Base-by-base conservation (phyloP, 768 basidiomycete genomes). In the Termitomyces sp. region DNA sequence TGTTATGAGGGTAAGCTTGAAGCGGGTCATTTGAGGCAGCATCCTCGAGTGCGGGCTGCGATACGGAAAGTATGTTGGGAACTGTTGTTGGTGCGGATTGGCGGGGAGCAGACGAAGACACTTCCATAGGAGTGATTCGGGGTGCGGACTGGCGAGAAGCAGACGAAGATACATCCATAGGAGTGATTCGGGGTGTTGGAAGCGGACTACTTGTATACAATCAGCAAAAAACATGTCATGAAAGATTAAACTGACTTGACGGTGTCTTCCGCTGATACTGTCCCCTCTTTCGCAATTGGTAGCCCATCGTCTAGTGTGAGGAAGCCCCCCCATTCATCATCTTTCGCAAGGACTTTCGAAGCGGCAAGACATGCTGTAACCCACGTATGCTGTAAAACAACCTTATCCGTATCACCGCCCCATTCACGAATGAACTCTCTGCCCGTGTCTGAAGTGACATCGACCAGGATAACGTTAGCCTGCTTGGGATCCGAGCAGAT, bases 171-270 rank as follows among this genome's bases (percentile, higher is more conserved):
- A 63, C 57, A 40, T 74, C 74, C 13, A 76, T 71, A 16, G 85
- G 84, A 14, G 83, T 85, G 16, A 76, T 73, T 28, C 85, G 75
- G 18, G 86, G 86, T 3, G 85, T 87, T 33, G 85, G 85, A 54
- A 87, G 66, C 54, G 80, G 76, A 64, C 81, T 83, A 81, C 80
- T 84, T 79, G 67, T 65, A 70, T 54, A 56, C 24, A 59, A 52
- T 61, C 56, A 46, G 28, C 30, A 49, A 28, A 60, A 33, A 47
- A 43, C 16, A 46, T 38, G 35, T 50, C 8, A 35, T n/a, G 49
- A 36, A 33, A 40, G 46, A 51, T 18, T 18, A 35, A 24, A 76
- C 81, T 73, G 73, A 84, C 80, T 82, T 79, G 56, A 69, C 65
- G 10, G 55, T 43, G 45, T 75, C 77, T 26, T 72, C 76, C 22